These are phyloP conservation scores for Trypanosoma melophagium DNA, from an alignment of 208 protist genomes.

Conservation along the genomic window DNA sequence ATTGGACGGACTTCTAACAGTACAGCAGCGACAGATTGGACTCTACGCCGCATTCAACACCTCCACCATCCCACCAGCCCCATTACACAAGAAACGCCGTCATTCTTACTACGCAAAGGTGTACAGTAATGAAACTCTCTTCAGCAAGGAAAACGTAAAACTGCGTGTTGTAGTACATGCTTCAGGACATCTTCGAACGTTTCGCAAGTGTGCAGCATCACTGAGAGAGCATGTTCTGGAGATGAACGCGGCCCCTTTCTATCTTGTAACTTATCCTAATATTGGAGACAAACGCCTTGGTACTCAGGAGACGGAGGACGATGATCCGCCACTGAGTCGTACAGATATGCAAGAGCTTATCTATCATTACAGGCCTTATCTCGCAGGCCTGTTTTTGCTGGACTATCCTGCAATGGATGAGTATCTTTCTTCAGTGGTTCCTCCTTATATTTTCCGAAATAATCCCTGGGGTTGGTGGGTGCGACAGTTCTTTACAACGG, in stretches of 20 bases:
- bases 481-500: background rate
- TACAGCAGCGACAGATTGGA: background rate
- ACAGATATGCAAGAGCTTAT: background rate
- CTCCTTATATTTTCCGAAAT: background rate
- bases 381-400: background rate
- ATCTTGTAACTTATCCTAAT: too few species aligned
- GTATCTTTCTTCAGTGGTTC: background rate
- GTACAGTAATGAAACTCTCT: background rate
- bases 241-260: too few species aligned
- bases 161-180: too few species aligned
- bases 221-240: too few species aligned
- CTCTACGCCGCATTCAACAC: background rate
- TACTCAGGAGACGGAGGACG: background rate
- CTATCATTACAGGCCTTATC: background rate
- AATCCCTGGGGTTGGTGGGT: background rate
- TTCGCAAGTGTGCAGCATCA: too few species aligned
- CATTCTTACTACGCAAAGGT: background rate
- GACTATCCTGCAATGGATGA: background rate
- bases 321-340: background rate
- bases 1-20: background rate
- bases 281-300: background rate
- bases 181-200: too few species aligned
- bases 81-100: background rate
- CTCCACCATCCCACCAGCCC: background rate
- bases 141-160: background rate